phyloP scores from a whole-genome alignment of 2,329 filamentous ascomycete species.

The Delphinella strobiligena region DNA sequence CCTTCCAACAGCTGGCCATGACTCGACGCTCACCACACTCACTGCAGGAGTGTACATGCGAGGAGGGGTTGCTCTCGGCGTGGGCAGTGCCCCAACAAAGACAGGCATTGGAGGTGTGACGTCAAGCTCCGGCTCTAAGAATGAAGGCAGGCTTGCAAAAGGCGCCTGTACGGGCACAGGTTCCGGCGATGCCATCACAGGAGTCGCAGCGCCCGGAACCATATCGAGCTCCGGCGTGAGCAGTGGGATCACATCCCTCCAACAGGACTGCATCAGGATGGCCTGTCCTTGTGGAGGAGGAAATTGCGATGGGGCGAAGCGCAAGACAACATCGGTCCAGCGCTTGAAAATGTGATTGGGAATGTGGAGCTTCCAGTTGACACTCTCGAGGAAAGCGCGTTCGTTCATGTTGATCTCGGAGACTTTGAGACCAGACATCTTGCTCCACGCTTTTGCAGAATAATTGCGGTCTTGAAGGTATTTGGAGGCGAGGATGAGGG shows the following conservation, averaged over 20 bases:
- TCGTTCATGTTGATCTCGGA: constrained; percentile 96
- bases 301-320: constrained; percentile 53
- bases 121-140: constrained; percentile 39
- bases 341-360: constrained; percentile 77
- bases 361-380: constrained; percentile 92
- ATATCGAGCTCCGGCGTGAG: constrained; percentile 46
- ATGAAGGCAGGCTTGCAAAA: constrained; percentile 28
- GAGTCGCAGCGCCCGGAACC: constrained; percentile 1
- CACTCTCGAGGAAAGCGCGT: constrained; percentile 75
- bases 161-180: constrained; percentile 33
- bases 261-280: constrained; percentile 13
- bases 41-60: constrained; percentile 48
- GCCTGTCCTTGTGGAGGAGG: constrained; percentile 16
- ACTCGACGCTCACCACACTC: constrained; percentile 38
- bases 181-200: background rate
- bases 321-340: constrained; percentile 87
- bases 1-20: constrained; percentile 39
- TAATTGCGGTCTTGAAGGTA: constrained; percentile 98
- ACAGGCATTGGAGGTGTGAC: constrained; percentile 41
- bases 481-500: constrained; percentile 91
- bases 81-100: constrained; percentile 45
- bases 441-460: constrained; percentile 94
- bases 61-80: constrained; percentile 50
- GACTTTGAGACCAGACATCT: constrained; percentile 92
- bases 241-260: constrained; percentile 40